Conservation (phyloP, 2,329 filamentous ascomycete genomes). For the Rasamsonia emersonii region DNA sequence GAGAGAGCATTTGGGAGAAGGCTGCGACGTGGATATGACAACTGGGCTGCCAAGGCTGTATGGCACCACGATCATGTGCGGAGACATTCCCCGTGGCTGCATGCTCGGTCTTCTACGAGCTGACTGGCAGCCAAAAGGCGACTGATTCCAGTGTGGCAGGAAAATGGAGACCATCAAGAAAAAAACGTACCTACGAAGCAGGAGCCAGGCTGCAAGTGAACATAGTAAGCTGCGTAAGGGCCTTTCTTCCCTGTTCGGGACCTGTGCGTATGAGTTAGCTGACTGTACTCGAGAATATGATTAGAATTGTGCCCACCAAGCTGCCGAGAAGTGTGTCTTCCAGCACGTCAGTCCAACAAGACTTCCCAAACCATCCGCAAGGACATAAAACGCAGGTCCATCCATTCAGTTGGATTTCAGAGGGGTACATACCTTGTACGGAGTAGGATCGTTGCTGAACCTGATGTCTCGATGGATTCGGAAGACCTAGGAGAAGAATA, state of each 20-base stretch:
- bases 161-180: too few relatives aligned
- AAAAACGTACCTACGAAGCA: conserved; percentile 60
- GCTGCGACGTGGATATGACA: too few relatives aligned
- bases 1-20: too few relatives aligned
- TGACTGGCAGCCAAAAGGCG: too few relatives aligned
- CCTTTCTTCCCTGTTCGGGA: conserved; percentile 81
- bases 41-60: too few relatives aligned
- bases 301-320: conserved; percentile 48
- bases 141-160: too few relatives aligned
- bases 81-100: too few relatives aligned
- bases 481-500: conserved; percentile 48
- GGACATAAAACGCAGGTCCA: conserved; percentile 9
- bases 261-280: conserved; percentile 32
- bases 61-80: too few relatives aligned
- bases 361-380: conserved; percentile 7
- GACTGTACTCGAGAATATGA: conserved; percentile 5
- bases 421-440: conserved; percentile 62
- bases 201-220: conserved; percentile 65
- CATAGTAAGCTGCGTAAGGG: conserved; percentile 79
- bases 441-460: conserved; percentile 75
- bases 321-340: conserved; percentile 72
- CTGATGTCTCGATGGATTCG: conserved; percentile 81
- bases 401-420: conserved; percentile 4
- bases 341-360: conserved; percentile 16
- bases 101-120: too few relatives aligned